These are phyloP conservation scores for Sistotremastrum niveocremeum DNA, from an alignment of 768 basidiomycete genomes.

Conservation along the genomic window DNA sequence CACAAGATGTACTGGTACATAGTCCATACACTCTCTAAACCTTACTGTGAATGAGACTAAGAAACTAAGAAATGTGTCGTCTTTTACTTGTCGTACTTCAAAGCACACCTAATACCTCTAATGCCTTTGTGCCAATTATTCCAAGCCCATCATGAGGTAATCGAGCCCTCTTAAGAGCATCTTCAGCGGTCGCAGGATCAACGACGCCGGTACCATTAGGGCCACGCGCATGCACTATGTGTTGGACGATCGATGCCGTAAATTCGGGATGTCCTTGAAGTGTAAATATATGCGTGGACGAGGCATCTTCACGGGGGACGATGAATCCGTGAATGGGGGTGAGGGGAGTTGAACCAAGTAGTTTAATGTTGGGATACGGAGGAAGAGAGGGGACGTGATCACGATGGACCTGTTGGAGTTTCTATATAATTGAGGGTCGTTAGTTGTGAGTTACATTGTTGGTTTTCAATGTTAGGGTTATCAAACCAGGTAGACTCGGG, in stretches of 20 bases:
- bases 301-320: too few relatives aligned
- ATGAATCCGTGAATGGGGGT: conserved; percentile 29
- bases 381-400: conserved; percentile 57
- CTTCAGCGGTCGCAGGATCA: conserved; percentile 25
- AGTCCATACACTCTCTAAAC: too few relatives aligned
- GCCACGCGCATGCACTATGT: conserved; percentile 37
- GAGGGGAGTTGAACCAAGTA: conserved; percentile 50
- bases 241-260: conserved; percentile 41
- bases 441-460: too few relatives aligned
- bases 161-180: conserved; percentile 23
- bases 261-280: conserved; percentile 93
- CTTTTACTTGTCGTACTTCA: too few relatives aligned
- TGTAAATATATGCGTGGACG: conserved; percentile 46
- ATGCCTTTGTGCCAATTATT: conserved; percentile 13
- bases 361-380: conserved; percentile 29
- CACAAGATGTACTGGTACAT: too few relatives aligned
- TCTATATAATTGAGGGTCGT: conserved; percentile 24
- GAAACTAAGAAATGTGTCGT: too few relatives aligned
- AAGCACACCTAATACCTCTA: too few relatives aligned
- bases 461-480: too few relatives aligned
- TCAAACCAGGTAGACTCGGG: too few relatives aligned
- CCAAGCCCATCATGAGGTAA: conserved; percentile 24
- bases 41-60: too few relatives aligned
- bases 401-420: conserved; percentile 75
- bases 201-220: conserved; percentile 29